Base-by-base conservation (phyloP, 2,329 filamentous ascomycete species). In the Colletotrichum sp. region DNA sequence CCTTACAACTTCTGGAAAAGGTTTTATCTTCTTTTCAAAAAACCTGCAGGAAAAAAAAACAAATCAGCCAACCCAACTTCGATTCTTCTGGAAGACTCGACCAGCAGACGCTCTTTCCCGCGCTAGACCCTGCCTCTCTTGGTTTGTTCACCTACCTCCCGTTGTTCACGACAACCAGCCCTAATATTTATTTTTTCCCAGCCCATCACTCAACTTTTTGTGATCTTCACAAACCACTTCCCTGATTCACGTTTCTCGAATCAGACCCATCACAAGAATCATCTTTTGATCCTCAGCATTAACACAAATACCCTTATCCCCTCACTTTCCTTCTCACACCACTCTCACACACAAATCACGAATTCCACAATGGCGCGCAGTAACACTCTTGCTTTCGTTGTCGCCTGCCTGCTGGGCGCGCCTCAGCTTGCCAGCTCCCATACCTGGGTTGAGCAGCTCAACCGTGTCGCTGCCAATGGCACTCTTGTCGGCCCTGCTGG, bases 371-470 rank as follows among this genome's bases (percentile, higher is more conserved):
- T 66, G 64, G 58, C 55, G 30, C 73, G 77, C 27, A 62, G 80
- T 43, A 73, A 79, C 52, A 69, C 71, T n/a, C 43, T 77, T 66
- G 62, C 58, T 10, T 74, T 87, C 18, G 72, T 84, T 36, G 77
- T 86, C 30, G 81, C 85, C 52, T 77, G 86, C 64, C 78, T 77
- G 16, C 18, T 76, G 25, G 43, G 65, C n/a, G 70, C 66, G 27
- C 66, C 71, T 8, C 77, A 80, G 65, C 78, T 81, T 8, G 83
- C 80, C 39, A 79, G 78, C 30, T 93, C 91, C 43, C 96, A 98
- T 85, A 94, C 92, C 22, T 98, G 96, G 96, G 90, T 96, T 64
- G 96, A 98, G 85, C 88, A 93, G 80, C 88, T 96, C 66, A 91
- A 88, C 77, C 91, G 92, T 73, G 92, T 98, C 82, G 91, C 92